Conservation (phyloP, 176 grass and related monocot genomes). For the Musa beccarii region DNA sequence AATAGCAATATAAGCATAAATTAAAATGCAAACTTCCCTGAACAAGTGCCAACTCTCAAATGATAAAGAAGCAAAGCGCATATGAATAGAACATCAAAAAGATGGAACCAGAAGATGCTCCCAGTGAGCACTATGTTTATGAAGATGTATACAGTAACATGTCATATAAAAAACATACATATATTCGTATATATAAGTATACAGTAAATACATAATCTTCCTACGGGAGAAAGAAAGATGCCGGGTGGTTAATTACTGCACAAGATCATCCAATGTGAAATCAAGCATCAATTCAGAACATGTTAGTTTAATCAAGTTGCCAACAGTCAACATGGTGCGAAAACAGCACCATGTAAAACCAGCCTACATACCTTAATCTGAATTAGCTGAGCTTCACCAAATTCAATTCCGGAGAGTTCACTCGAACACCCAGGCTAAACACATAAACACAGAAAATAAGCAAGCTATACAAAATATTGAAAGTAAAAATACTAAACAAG, state of each 20-base stretch:
- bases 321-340: no score
- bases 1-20: neutral
- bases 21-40: neutral
- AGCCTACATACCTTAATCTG: conserved; percentile 76
- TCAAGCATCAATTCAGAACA: no score
- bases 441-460: neutral
- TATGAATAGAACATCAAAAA: neutral
- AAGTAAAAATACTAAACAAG: neutral
- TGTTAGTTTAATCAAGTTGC: no score
- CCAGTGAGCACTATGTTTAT: no score
- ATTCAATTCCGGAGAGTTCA: conserved; percentile 71
- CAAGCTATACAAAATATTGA: conserved; percentile 9
- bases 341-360: neutral
- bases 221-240: no score
- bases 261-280: no score
- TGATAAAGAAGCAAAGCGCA: neutral
- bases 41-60: neutral
- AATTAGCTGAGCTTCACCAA: conserved; percentile 85
- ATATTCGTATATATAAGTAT: no score
- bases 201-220: no score
- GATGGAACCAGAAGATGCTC: neutral
- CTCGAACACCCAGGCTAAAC: conserved; percentile 82
- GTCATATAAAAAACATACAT: no score
- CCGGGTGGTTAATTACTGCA: no score
- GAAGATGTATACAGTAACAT: no score